Percentiles rank a stretch among this genome's conserved stretches.
phyloP scores from a whole-genome alignment of 495 filamentous ascomycete genomes.

The Clavariopsis aquatica region DNA sequence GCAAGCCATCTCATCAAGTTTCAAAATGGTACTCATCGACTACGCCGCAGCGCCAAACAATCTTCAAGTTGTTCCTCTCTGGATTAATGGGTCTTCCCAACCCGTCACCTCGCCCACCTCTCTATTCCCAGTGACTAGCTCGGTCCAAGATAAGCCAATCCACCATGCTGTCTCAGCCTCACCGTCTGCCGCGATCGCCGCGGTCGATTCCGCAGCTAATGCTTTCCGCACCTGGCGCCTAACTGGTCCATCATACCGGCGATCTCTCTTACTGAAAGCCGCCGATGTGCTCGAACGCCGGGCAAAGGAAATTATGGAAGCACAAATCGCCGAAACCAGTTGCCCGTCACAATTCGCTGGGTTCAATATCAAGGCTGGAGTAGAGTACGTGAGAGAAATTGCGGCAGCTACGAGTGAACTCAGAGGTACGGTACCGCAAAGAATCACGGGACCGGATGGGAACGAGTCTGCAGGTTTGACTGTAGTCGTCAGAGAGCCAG shows the following conservation, averaged over 20 bases:
- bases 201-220: slow-evolving; percentile 62
- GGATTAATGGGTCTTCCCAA: slow-evolving; percentile 68
- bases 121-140: slow-evolving; percentile 63
- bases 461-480: not conserved
- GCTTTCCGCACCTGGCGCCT: slow-evolving; percentile 73
- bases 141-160: slow-evolving; percentile 60
- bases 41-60: not conserved
- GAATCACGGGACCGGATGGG: slow-evolving; percentile 41
- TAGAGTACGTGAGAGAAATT: slow-evolving; percentile 39
- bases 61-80: slow-evolving; percentile 58
- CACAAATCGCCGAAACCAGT: slow-evolving; percentile 37
- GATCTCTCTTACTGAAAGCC: slow-evolving; percentile 70
- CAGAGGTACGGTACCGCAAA: slow-evolving; percentile 36
- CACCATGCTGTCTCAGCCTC: slow-evolving; percentile 64
- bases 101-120: slow-evolving; percentile 52
- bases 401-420: slow-evolving; percentile 34
- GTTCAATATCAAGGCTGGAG: slow-evolving; percentile 32
- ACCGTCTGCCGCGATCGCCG: slow-evolving; percentile 59
- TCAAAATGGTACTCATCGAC: not conserved
- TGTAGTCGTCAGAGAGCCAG: slow-evolving; percentile 41
- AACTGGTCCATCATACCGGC: slow-evolving; percentile 59
- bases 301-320: slow-evolving; percentile 47
- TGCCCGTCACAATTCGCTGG: slow-evolving; percentile 36
- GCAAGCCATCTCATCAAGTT: too few species aligned
- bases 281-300: slow-evolving; percentile 66